Evolutionary conservation across 345 rosid genomes (phyloP), one percentile per base, ranked within the genome.

Genomic region (Draba incana): DNA sequence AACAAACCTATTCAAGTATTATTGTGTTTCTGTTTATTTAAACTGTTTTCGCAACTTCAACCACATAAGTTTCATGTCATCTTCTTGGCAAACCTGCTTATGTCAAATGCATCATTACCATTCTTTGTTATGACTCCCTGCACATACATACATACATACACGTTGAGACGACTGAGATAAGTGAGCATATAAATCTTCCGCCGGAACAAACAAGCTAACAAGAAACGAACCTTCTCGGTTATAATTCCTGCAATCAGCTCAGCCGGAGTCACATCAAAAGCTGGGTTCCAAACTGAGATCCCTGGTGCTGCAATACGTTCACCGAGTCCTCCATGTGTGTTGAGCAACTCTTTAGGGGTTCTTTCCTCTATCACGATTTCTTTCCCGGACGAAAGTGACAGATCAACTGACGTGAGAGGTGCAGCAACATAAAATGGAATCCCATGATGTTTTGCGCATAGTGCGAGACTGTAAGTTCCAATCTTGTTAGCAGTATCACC

Each of bases 401-500:
- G 63, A 77, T 93, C 98, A 20, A 90, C 73, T 51, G 98, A 93
- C 8, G 97, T 88, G 42, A 90, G 71, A 3, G 98, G 98, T 2
- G 98, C 98, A 30, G 98, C 98, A 2, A 90, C 94, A 63, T 78
- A 90, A 75, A 93, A 90, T 15, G 91, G 92, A 59, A 93, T 78
- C 16, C 67, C 45, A 51, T 93, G 96, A 77, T 84, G 79, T 73
- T 45, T 81, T 15, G 98, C 96, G 66, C 91, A 84, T 39, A 93
- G 41, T 56, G 97, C 96, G 8, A 93, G 94, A 84, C 87, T 87
- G 85, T 90, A 93, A 51, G 98, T 93, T 75, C 98, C 98, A 25
- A 93, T 90, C 85, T 93, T 90, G 82, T 93, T 90, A 46, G 96
- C 98, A n/a, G 96, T 90, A 56, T 90, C 97, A 23, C 98, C 98